These are phyloP conservation scores for Graphium sp. DNA, from an alignment of 2,329 filamentous ascomycete genomes.

Conservation along the genomic window DNA sequence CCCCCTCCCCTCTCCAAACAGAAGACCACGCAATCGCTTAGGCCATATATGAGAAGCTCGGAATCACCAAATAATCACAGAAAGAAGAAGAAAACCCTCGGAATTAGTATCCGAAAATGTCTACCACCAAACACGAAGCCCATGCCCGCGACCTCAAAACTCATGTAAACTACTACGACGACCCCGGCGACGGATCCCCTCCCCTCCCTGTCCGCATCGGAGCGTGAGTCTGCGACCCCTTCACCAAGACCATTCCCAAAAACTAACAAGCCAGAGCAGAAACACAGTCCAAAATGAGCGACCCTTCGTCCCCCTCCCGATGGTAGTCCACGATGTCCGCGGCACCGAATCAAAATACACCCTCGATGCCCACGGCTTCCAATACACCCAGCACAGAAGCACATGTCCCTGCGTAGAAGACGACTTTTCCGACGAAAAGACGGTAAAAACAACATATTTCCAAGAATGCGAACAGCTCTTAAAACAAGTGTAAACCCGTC, in stretches of 20 bases:
- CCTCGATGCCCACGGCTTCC: constrained; percentile 23
- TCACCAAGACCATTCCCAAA: no score
- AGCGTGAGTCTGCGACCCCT: no score
- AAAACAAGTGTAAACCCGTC: constrained; percentile 22
- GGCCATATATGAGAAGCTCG: no score
- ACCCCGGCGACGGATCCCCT: constrained; percentile 21
- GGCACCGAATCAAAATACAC: constrained; percentile 20
- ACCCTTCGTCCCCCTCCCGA: background rate
- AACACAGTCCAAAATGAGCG: constrained; percentile 3
- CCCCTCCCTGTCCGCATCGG: constrained; percentile 17
- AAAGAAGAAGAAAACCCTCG: no score
- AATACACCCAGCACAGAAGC: constrained; percentile 15
- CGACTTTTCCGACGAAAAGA: constrained; percentile 32
- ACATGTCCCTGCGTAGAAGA: constrained; percentile 7
- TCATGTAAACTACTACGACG: constrained; percentile 23
- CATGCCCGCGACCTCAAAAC: no score
- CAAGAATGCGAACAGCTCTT: constrained; percentile 52
- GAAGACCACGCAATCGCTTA: no score
- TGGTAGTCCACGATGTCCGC: constrained; percentile 16
- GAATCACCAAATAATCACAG: no score
- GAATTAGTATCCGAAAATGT: no score
- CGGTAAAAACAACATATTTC: constrained; percentile 51
- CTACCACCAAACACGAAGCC: no score
- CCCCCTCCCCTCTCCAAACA: no score
- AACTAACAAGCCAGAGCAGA: no score